Percentiles rank a stretch among this genome's conserved stretches.
These are phyloP conservation scores for Sarocladiaceae sp. DNA, from an alignment of 2,329 filamentous ascomycete species.

Conservation along the genomic window DNA sequence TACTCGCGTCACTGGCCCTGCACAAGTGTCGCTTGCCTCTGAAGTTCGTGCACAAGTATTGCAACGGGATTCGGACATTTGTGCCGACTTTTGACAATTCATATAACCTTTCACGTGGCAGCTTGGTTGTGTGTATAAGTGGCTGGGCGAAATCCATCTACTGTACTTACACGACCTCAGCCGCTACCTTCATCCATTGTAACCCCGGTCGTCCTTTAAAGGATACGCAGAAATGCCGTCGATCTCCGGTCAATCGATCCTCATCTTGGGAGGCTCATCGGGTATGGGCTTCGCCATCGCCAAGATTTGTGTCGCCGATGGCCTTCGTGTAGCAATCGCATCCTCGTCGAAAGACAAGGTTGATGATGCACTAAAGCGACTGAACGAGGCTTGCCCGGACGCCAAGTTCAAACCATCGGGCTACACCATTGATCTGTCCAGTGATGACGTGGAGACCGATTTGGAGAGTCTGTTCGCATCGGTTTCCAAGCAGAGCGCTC, in stretches of 20 bases:
- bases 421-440: conserved; percentile 19
- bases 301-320: conserved; percentile 50
- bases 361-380: conserved; percentile 36
- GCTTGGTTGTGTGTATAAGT: too few relatives aligned
- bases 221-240: not conserved
- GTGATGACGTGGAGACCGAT: conserved; percentile 28
- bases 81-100: too few relatives aligned
- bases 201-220: too few relatives aligned
- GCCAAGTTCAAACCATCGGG: conserved; percentile 28
- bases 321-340: conserved; percentile 54
- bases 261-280: conserved; percentile 60
- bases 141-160: too few relatives aligned
- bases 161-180: too few relatives aligned
- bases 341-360: conserved; percentile 51
- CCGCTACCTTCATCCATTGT: too few relatives aligned
- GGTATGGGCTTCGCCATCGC: conserved; percentile 61
- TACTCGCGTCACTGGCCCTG: too few relatives aligned
- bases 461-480: conserved; percentile 43
- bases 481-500: conserved; percentile 32
- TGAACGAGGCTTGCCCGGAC: conserved; percentile 26
- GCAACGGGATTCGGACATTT: too few relatives aligned
- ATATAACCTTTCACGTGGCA: too few relatives aligned
- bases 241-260: conserved; percentile 25
- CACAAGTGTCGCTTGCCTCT: too few relatives aligned
- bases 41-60: too few relatives aligned